Evolutionary conservation across 2,329 filamentous ascomycete species (phyloP).

Genomic region (Fusarium miscanthi): DNA sequence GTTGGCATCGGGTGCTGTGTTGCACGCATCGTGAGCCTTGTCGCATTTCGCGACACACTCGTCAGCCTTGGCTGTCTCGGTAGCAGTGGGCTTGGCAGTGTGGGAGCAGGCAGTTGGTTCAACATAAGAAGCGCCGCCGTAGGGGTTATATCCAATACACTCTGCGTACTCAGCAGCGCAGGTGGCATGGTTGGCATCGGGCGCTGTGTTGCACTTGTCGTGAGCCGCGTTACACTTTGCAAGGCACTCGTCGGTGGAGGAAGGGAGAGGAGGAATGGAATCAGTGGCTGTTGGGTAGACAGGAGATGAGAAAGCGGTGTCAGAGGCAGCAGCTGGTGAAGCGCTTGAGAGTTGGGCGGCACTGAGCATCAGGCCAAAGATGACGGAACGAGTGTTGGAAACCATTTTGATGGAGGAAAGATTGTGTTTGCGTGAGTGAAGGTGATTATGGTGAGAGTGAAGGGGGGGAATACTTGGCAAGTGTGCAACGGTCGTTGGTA

Average conservation of each 20-base stretch:
- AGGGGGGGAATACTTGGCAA: neutral
- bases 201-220: neutral
- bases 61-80: neutral
- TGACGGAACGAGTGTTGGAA: constrained; percentile 15
- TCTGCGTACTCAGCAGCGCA: neutral
- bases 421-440: neutral
- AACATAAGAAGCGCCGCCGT: neutral
- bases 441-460: neutral
- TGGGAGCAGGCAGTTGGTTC: constrained; percentile 8
- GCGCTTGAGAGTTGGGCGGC: constrained; percentile 11
- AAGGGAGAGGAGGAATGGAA: neutral
- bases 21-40: neutral
- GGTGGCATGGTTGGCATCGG: constrained; percentile 10
- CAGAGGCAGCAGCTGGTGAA: neutral
- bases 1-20: neutral
- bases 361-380: constrained; percentile 10
- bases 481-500: neutral
- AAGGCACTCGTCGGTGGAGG: constrained; percentile 7
- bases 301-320: neutral
- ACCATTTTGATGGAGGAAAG: constrained; percentile 1
- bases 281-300: constrained; percentile 15
- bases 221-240: constrained; percentile 1
- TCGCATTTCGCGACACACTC: neutral
- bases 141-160: constrained; percentile 6
- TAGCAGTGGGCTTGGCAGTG: neutral